Evolutionary conservation across 176 grass and related monocot genomes (phyloP), one percentile per base, ranked within the genome.

Genomic region (sorghum (Sorghum bicolor)): DNA sequence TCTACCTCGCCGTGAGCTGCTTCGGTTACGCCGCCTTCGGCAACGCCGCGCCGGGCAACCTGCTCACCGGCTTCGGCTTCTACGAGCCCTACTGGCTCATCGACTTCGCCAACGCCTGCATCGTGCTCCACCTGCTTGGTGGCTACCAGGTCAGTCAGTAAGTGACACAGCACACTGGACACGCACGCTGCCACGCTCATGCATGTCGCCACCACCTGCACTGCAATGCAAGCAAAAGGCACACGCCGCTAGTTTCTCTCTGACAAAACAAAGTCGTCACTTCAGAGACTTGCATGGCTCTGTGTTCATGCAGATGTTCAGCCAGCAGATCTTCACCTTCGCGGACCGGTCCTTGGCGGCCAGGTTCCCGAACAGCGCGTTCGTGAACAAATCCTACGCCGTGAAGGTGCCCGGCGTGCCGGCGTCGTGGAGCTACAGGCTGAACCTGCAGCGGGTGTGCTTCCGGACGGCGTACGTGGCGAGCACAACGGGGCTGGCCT

Each of bases 41-140:
- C 15, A 20, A 93, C 64, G 83, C 87, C 2, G 85, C 80, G 20
- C 91, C 88, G 6, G 93, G 93, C 5, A 93, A 96, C 78, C 80
- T 96, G 30, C 86, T 96, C 50, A 92, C 93, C 14, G 94, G 94
- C 16, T 96, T 96, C 38, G 93, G 88, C 58, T 93, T 95, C 83
- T 91, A 90, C 64, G 90, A 93, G 70, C 88, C 90, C 0, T 93
- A 87, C 75, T 96, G 94, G 94, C 94, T 96, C 65, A 45, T 96
- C 0, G 94, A 93, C 86, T 91, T 96, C 10, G 94, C 91, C 14
- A 96, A 95, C 53, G 90, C 90, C 55, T 87, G 85, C 84, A 80
- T 91, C 55, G 79, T 92, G 45, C 41, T 95, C 67, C 93, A 95
- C 80, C 64, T 95, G 1, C 75, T 95, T 0, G 90, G 93, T 2